A percentile compares a stretch with the other conserved stretches of the same genome.
Evolutionary conservation across 139 green algal species (phyloP).

Genomic region (Haematococcus sp.): DNA sequence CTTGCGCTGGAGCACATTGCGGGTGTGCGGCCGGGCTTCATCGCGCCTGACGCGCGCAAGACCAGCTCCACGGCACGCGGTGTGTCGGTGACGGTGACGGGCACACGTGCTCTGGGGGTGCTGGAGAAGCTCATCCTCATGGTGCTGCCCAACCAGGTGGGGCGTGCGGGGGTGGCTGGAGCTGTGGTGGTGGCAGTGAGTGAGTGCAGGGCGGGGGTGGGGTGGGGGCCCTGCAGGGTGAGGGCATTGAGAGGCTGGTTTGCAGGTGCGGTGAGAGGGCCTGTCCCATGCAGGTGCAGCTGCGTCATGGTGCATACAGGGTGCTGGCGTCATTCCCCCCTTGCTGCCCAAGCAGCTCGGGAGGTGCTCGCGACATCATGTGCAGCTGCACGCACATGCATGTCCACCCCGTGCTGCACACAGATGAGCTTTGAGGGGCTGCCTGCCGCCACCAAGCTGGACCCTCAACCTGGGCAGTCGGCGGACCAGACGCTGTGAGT

Average conservation of each 20-base stretch:
- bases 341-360: too few species aligned
- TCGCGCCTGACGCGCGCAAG: not conserved
- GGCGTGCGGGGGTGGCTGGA: not conserved
- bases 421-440: conserved; percentile 25
- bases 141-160: conserved; percentile 44
- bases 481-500: not conserved
- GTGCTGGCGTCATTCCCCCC: too few species aligned
- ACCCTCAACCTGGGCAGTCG: not conserved
- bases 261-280: too few species aligned
- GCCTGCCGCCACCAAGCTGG: not conserved
- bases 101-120: conserved; percentile 14
- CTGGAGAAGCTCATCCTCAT: conserved; percentile 43
- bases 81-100: conserved; percentile 22
- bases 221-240: not conserved
- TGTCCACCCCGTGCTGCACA: too few species aligned
- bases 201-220: not conserved
- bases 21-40: not conserved
- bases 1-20: conserved; percentile 28
- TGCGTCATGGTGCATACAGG: too few species aligned
- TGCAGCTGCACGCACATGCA: too few species aligned
- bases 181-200: not conserved
- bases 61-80: not conserved
- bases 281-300: too few species aligned
- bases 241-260: too few species aligned
- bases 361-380: too few species aligned